Conservation (phyloP, 2,329 filamentous ascomycete genomes). For the Clonostachys sp. region DNA sequence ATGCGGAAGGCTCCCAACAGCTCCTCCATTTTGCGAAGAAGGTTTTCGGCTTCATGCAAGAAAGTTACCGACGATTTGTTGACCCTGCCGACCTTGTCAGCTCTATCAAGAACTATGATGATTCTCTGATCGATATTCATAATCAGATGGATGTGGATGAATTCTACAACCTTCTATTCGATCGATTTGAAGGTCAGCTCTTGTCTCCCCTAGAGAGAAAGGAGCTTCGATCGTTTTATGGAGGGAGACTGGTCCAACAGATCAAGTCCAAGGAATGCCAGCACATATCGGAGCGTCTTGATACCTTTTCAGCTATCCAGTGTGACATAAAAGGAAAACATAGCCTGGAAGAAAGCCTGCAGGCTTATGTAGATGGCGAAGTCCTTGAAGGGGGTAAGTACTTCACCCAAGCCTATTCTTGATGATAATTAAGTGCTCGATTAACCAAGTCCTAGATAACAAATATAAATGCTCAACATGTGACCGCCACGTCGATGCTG, state of each 20-base stretch:
- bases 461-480: slow-evolving; percentile 97
- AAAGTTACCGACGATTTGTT: slow-evolving; percentile 67
- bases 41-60: slow-evolving; percentile 83
- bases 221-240: slow-evolving; percentile 77
- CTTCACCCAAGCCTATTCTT: background rate
- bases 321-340: slow-evolving; percentile 94
- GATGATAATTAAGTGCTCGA: background rate
- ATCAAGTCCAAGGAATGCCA: slow-evolving; percentile 92
- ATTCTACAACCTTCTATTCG: slow-evolving; percentile 92
- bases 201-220: slow-evolving; percentile 62
- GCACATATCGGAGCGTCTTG: slow-evolving; percentile 85
- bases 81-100: slow-evolving; percentile 70
- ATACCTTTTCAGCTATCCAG: slow-evolving; percentile 91
- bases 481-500: slow-evolving; percentile 83
- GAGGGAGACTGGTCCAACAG: slow-evolving; percentile 88
- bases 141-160: slow-evolving; percentile 98
- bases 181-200: slow-evolving; percentile 84
- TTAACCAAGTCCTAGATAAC: slow-evolving; percentile 61
- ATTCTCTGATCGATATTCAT: slow-evolving; percentile 76
- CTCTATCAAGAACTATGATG: slow-evolving; percentile 78
- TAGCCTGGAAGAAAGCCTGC: slow-evolving; percentile 78
- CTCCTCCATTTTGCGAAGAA: slow-evolving; percentile 75
- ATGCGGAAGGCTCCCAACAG: slow-evolving; percentile 52
- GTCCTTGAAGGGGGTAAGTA: slow-evolving; percentile 80
- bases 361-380: slow-evolving; percentile 94